Evolutionary conservation across 1,139 yeast species (phyloP).

Genomic region (Scheffersomyces quercinus): DNA sequence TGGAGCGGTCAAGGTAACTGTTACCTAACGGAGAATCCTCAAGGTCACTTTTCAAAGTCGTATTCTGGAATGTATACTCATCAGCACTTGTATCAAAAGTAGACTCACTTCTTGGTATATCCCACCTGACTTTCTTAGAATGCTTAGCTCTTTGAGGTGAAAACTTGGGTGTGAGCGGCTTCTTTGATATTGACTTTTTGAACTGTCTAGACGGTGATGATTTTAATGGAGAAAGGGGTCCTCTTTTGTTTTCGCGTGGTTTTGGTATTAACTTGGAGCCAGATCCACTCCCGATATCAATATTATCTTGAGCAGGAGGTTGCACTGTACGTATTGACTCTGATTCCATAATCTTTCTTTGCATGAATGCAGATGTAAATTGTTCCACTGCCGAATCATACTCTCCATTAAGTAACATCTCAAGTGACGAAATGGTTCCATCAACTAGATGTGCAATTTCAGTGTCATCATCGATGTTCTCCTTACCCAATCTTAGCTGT

Average conservation of each 20-base stretch:
- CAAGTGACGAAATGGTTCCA: constrained; percentile 20
- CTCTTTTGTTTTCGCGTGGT: constrained; percentile 21
- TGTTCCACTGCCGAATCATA: constrained; percentile 37
- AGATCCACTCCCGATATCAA: neutral
- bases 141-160: constrained; percentile 14
- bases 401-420: constrained; percentile 36
- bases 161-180: constrained; percentile 12
- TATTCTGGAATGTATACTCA: constrained; percentile 15
- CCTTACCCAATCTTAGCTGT: constrained; percentile 1
- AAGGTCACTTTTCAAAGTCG: constrained; percentile 20
- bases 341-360: constrained; percentile 20
- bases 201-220: constrained; percentile 29
- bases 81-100: constrained; percentile 29
- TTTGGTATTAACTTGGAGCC: neutral
- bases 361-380: constrained; percentile 31
- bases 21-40: constrained; percentile 31
- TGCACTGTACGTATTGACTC: constrained; percentile 1
- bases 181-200: constrained; percentile 20
- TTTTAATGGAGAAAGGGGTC: constrained; percentile 30
- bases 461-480: constrained; percentile 1
- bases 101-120: constrained; percentile 31
- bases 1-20: constrained; percentile 15
- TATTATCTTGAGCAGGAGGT: neutral
- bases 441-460: constrained; percentile 4
- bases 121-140: constrained; percentile 41